Percentiles rank a stretch among this genome's conserved stretches.
Conservation (phyloP, 75 land plant genomes). For the Selaginella tamariscina region DNA sequence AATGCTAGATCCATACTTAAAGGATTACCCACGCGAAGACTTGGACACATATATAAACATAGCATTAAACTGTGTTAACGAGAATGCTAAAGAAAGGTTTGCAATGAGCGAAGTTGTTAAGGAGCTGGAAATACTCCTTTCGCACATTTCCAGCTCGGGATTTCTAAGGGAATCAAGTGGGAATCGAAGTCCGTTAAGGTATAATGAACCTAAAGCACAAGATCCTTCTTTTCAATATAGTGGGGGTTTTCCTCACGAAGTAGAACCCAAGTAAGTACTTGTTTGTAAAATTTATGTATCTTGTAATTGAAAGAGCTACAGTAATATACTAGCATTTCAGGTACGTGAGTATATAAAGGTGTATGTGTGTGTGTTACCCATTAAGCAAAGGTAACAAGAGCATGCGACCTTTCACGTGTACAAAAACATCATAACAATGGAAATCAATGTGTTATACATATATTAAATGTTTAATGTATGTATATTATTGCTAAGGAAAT, state of each 20-base stretch:
- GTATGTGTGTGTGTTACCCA: too few relatives aligned
- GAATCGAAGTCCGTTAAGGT: too few relatives aligned
- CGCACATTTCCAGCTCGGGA: background rate
- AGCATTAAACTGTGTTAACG: constrained; percentile 59
- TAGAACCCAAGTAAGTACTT: background rate
- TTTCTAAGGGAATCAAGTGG: background rate
- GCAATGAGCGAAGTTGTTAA: constrained; percentile 63
- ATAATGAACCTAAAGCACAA: background rate
- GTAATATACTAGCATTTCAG: too few relatives aligned
- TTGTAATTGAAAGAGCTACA: too few relatives aligned
- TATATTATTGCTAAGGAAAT: too few relatives aligned
- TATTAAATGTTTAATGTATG: too few relatives aligned
- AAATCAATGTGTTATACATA: too few relatives aligned
- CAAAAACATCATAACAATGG: too few relatives aligned
- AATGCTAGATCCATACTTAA: constrained; percentile 45
- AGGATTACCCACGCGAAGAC: constrained; percentile 18
- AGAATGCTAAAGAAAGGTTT: constrained; percentile 42
- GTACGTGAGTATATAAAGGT: too few relatives aligned
- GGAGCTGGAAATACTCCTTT: constrained; percentile 34
- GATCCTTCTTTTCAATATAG: background rate
- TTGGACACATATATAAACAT: constrained; percentile 40
- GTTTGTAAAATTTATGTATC: too few relatives aligned
- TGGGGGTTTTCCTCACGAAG: background rate
- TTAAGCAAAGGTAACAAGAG: too few relatives aligned
- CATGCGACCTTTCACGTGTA: too few relatives aligned